phyloP scores from a whole-genome alignment of 371 early-diverging fungal genomes.

The Rhizoclosmatium hyalinum region DNA sequence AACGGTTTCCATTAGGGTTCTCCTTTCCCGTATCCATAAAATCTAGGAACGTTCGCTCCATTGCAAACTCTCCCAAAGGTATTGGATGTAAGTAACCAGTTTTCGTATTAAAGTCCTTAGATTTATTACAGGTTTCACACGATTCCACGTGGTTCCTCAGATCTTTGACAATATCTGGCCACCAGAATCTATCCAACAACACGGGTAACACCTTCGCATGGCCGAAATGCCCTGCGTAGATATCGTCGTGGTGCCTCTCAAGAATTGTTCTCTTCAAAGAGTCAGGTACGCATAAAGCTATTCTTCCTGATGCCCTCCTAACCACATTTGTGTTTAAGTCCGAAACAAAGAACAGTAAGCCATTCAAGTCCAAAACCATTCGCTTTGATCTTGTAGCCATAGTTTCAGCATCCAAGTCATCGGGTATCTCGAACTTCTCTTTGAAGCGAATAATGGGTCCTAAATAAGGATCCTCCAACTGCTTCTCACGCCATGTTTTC shows the following conservation, averaged over 20 bases:
- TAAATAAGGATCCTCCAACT: constrained; percentile 10
- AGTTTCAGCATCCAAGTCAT: neutral
- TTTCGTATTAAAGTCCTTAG: neutral
- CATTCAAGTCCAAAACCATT: neutral
- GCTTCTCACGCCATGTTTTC: no score
- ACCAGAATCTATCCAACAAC: constrained; percentile 10
- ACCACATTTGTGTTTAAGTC: neutral
- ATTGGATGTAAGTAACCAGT: constrained; percentile 15
- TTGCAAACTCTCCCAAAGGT: constrained; percentile 7
- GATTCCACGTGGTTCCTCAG: neutral
- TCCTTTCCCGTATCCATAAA: neutral
- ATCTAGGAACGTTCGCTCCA: constrained; percentile 12
- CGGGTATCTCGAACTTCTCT: neutral
- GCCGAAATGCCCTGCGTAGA: constrained; percentile 22
- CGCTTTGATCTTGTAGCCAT: neutral
- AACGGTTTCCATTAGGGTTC: neutral
- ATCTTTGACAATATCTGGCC: constrained; percentile 14
- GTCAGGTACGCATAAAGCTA: constrained; percentile 17
- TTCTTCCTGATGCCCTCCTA: neutral
- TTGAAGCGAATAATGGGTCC: constrained; percentile 11
- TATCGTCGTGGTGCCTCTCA: constrained; percentile 17
- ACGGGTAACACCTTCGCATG: neutral
- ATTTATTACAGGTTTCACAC: constrained; percentile 8
- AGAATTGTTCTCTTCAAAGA: neutral
- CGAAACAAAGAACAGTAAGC: constrained; percentile 2